A percentile compares a stretch with the other conserved stretches of the same genome.
Evolutionary conservation across 495 filamentous ascomycete genomes (phyloP).

Genomic region (Lentithecium fluviatile): DNA sequence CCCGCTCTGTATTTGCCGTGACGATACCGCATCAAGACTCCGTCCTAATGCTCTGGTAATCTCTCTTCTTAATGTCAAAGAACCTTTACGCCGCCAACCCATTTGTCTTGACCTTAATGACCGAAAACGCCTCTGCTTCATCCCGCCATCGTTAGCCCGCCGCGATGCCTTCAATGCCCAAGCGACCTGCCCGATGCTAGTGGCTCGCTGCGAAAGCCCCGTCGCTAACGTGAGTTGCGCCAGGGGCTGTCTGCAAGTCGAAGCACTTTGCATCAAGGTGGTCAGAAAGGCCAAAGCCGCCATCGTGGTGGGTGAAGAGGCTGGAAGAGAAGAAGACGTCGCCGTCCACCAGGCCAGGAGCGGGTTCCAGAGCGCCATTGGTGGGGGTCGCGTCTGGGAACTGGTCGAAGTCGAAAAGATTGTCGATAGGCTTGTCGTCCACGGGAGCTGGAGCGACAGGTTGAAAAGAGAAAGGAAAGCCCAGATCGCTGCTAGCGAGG

Average conservation of each 20-base stretch:
- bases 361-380: neutral
- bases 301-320: constrained; percentile 14
- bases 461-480: constrained; percentile 32
- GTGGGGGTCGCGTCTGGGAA: constrained; percentile 22
- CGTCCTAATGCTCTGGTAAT: neutral
- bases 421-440: constrained; percentile 30
- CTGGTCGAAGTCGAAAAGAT: constrained; percentile 32
- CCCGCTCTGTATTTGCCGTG: neutral
- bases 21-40: constrained; percentile 9
- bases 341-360: constrained; percentile 12
- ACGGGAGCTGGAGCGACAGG: constrained; percentile 2
- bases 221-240: constrained; percentile 93
- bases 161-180: neutral
- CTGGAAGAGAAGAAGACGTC: constrained; percentile 28
- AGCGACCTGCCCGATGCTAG: constrained; percentile 24
- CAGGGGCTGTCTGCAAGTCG: constrained; percentile 85
- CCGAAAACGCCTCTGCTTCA: neutral
- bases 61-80: constrained; percentile 5
- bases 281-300: constrained; percentile 43
- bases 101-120: constrained; percentile 9
- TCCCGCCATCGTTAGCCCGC: neutral
- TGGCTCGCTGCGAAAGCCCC: constrained; percentile 70
- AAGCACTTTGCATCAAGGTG: constrained; percentile 54
- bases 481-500: constrained; percentile 14
- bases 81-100: constrained; percentile 11